Base-by-base conservation (phyloP, 1,139 yeast genomes). In the Yamadazyma atlantica region DNA sequence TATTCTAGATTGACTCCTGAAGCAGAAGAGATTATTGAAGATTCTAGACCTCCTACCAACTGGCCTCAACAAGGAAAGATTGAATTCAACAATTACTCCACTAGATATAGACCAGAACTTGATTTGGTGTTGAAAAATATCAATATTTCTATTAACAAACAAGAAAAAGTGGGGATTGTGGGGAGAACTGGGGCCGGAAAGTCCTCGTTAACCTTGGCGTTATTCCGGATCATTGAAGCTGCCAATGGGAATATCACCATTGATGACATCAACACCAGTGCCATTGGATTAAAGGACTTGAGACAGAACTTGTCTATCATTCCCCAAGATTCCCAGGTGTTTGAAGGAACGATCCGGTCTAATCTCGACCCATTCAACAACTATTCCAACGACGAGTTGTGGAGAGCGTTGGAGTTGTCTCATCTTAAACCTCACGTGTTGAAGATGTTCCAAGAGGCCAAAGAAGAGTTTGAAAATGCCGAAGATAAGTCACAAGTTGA, bases 101-200 rank as follows among this genome's bases (percentile, higher is more conserved):
- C 97, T 3, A 77, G 85, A 46, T 92, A 92, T 59, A 80, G 97
- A 62, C 82, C 86, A 2, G 95, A 85, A 40, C 72, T 89, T 46
- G 96, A 86, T 38, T 70, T 86, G 35, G 94, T 89, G 12, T 72
- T 92, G 64, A 85, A 81, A 57, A 70, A 82, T 45, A 80, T 92
- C 49, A 77, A 74, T 46, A 61, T 92, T 44, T 67, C 75, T 16
- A 78, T 92, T 52, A 75, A 82, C 42, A 80, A 94, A 1, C 73
- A 75, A 44, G 97, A 92, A 59, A 92, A 92, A 60, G 73, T 92
- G 51, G 98, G 98, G 47, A 88, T 92, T 63, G 97, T 90, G 42
- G 95, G 95, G 34, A 76, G 97, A 57, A 90, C 98, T 0, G 98
- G 98, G 47, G 97, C 97, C 3, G 98, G 98, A 41, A 92, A 92